A percentile compares a stretch with the other conserved stretches of the same genome.
Conservation (phyloP, 208 protist species). For the Trypanosomatidae sp. region DNA sequence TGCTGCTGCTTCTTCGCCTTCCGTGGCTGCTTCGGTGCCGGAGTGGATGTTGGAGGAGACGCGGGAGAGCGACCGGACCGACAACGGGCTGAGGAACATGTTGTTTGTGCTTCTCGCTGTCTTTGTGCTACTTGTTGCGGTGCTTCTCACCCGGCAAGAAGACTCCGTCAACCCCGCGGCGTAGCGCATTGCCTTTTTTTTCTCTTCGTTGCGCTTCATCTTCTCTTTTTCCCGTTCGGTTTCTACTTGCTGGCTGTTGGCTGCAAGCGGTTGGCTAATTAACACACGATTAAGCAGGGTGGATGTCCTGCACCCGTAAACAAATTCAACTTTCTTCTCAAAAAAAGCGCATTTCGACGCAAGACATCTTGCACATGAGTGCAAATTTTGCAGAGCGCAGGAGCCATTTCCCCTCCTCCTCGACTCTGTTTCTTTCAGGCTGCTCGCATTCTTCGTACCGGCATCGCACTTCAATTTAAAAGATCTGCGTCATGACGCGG, state of each 20-base stretch:
- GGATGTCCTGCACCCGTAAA: too few species aligned
- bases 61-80: neutral
- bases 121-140: slow-evolving; percentile 19
- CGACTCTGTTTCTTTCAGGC: too few species aligned
- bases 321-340: too few species aligned
- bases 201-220: neutral
- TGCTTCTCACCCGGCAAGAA: slow-evolving; percentile 5
- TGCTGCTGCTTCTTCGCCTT: too few species aligned
- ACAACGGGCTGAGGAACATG: slow-evolving; percentile 25
- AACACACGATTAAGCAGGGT: neutral
- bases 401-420: too few species aligned
- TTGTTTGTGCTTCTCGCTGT: slow-evolving; percentile 38
- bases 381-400: too few species aligned
- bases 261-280: neutral
- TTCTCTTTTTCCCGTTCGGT: neutral
- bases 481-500: too few species aligned
- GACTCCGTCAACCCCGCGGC: neutral
- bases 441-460: too few species aligned
- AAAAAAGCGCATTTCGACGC: too few species aligned
- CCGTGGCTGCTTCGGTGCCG: too few species aligned
- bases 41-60: slow-evolving; percentile 13
- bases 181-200: neutral
- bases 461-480: too few species aligned
- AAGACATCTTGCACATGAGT: too few species aligned
- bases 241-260: neutral